Percentiles rank a stretch among this genome's conserved stretches.
Conservation (phyloP, 2,329 filamentous ascomycete genomes). For the Pestalotiopsis sp. region DNA sequence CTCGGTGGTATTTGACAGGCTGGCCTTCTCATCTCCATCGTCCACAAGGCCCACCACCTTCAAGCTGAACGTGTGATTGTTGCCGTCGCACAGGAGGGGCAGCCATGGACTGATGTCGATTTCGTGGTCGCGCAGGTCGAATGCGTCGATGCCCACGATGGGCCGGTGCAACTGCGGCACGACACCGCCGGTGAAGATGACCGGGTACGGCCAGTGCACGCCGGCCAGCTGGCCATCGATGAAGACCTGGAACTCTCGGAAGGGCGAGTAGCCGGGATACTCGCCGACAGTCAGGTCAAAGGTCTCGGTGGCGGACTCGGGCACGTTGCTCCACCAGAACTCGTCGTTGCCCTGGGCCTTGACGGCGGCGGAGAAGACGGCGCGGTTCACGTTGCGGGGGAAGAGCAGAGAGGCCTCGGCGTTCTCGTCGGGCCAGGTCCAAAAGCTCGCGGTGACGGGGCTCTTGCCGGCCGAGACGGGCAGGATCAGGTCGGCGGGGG, state of each 20-base stretch:
- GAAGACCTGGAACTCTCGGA: slow-evolving; percentile 75
- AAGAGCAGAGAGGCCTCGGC: slow-evolving; percentile 62
- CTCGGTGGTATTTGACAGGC: slow-evolving; percentile 57
- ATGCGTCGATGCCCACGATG: slow-evolving; percentile 76
- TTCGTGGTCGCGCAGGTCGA: slow-evolving; percentile 77
- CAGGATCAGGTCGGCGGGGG: slow-evolving; percentile 65
- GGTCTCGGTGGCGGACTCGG: slow-evolving; percentile 58
- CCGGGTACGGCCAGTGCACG: slow-evolving; percentile 78
- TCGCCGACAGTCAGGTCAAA: slow-evolving; percentile 60
- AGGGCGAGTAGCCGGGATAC: slow-evolving; percentile 70
- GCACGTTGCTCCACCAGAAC: slow-evolving; percentile 84
- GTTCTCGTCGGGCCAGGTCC: slow-evolving; percentile 64
- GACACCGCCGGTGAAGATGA: slow-evolving; percentile 81
- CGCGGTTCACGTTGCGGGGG: slow-evolving; percentile 67
- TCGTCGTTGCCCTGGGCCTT: slow-evolving; percentile 78
- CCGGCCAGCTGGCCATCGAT: slow-evolving; percentile 76
- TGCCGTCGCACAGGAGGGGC: slow-evolving; percentile 66
- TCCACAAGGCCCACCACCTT: slow-evolving; percentile 67
- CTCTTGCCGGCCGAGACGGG: slow-evolving; percentile 63
- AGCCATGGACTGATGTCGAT: slow-evolving; percentile 82
- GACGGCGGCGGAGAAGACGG: slow-evolving; percentile 75
- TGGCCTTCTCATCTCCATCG: slow-evolving; percentile 45
- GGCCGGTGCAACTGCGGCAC: slow-evolving; percentile 77
- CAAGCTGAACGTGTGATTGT: slow-evolving; percentile 68
- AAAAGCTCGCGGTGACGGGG: slow-evolving; percentile 60